Conservation (phyloP, 2,329 filamentous ascomycete genomes). For the Beauveria sp. region DNA sequence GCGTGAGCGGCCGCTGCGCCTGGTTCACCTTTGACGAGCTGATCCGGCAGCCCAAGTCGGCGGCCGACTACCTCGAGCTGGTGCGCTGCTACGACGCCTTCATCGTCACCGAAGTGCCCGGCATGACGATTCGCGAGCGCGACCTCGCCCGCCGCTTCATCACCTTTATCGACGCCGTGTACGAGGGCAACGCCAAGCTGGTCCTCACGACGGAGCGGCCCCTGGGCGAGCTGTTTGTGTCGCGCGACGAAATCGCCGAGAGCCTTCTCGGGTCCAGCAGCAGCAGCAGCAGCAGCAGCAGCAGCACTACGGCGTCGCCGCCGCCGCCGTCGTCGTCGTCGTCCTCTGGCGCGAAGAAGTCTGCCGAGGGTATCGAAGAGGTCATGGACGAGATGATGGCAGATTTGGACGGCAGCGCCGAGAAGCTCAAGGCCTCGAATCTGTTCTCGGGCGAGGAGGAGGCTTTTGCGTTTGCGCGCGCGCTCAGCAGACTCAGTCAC, state of each 20-base stretch:
- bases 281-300: constrained; percentile 22
- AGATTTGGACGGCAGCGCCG: constrained; percentile 77
- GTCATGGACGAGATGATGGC: constrained; percentile 80
- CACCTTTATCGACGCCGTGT: constrained; percentile 97
- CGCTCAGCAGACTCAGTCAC: constrained; percentile 74
- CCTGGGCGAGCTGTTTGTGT: constrained; percentile 78
- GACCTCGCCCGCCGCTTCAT: constrained; percentile 92
- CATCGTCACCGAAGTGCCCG: constrained; percentile 82
- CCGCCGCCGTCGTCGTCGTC: constrained; percentile 15
- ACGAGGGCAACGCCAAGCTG: constrained; percentile 87
- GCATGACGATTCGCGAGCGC: constrained; percentile 79
- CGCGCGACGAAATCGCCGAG: constrained; percentile 58
- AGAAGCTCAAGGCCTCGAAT: constrained; percentile 73
- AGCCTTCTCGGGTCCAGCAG: constrained; percentile 42
- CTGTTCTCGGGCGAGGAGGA: constrained; percentile 95
- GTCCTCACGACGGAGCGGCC: constrained; percentile 87
- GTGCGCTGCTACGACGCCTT: constrained; percentile 87
- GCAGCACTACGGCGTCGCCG: neutral
- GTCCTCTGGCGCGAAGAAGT: neutral
- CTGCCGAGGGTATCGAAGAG: constrained; percentile 46
- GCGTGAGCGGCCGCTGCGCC: constrained; percentile 79
- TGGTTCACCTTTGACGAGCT: constrained; percentile 91
- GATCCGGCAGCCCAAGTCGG: constrained; percentile 79
- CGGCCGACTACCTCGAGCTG: constrained; percentile 91
- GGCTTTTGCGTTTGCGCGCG: constrained; percentile 88